Conservation (phyloP, 2,329 filamentous ascomycete genomes). For the Epicoccum nigrum region DNA sequence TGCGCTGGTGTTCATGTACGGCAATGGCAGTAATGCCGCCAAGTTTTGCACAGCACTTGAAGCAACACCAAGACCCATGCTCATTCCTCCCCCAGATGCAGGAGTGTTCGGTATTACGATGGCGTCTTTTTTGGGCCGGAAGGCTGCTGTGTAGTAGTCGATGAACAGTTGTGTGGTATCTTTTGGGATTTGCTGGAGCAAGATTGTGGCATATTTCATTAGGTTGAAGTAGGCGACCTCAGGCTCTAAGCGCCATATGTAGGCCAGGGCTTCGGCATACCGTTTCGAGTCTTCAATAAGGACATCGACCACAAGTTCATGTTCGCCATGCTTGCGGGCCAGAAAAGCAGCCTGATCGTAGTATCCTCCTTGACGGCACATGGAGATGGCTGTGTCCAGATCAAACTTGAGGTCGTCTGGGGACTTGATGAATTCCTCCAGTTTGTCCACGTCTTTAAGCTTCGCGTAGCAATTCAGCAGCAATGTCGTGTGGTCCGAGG, state of each 20-base stretch:
- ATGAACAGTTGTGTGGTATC: constrained; percentile 88
- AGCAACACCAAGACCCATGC: constrained; percentile 55
- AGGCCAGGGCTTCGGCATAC: constrained; percentile 85
- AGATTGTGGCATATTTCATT: constrained; percentile 92
- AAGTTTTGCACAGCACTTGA: constrained; percentile 85
- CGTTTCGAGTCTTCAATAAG: constrained; percentile 93
- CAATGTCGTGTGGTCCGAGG: constrained; percentile 92
- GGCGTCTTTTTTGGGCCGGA: constrained; percentile 72
- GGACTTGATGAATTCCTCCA: constrained; percentile 96
- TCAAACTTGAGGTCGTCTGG: constrained; percentile 96
- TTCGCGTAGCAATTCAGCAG: constrained; percentile 98
- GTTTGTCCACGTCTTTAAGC: constrained; percentile 92
- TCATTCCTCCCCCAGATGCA: constrained; percentile 50
- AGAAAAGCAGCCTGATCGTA: constrained; percentile 96
- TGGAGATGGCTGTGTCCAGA: constrained; percentile 92
- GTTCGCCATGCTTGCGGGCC: constrained; percentile 91
- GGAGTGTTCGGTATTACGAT: constrained; percentile 57
- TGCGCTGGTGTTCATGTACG: constrained; percentile 76
- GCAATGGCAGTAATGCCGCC: constrained; percentile 79
- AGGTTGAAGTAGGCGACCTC: constrained; percentile 81
- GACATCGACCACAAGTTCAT: constrained; percentile 92
- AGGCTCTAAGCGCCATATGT: constrained; percentile 86
- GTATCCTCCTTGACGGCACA: constrained; percentile 97
- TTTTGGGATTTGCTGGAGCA: constrained; percentile 83
- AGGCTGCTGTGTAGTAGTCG: constrained; percentile 90